Evolutionary conservation across 2,329 filamentous ascomycete species (phyloP), one percentile per base, ranked within the genome.

Genomic region (Fusarium gaditjirri): DNA sequence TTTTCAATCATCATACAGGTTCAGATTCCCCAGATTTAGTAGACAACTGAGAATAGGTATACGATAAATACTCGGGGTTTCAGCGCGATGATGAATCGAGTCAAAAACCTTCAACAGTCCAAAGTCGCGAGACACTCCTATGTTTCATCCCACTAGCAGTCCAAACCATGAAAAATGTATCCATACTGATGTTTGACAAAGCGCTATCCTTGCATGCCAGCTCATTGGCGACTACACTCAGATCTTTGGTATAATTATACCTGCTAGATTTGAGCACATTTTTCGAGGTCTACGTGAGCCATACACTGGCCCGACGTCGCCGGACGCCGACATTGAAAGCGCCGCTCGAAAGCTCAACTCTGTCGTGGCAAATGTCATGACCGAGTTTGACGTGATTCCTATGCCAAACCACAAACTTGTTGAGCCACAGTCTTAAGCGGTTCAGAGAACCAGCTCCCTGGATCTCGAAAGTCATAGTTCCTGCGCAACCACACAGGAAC

Each of bases 61-160:
- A 27, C 13, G 19, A n/a, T 38, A n/a, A n/a, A 53, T 13, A 27
- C 23, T 16, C 19, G 7, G 21, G 14, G 5, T 5, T 25, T 8
- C 12, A 14, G 17, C 6, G 16, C 12, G 6, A 25, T 31, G 31
- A 31, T 31, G 11, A 31, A 31, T 13, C 31, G 31, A 31, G 31
- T 31, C 12, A 35, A 14, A 8, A 7, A 16, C 14, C 7, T 16
- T 17, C 5, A 31, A 7, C 12, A 21, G 12, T 7, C 2, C 8
- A 16, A 35, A 50, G 23, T 2, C 6, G 13, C 2, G 16, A 14
- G 23, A 10, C 23, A 25, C 9, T 2, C 14, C 8, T 13, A 25
- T 4, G 5, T 16, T 7, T 6, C 12, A 16, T 11, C 17, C 35
- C 1, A 31, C 8, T 21, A 6, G 6, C 11, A 14, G 7, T 13